Evolutionary conservation across 2,329 filamentous ascomycete species (phyloP), one percentile per base, ranked within the genome.

Genomic region (Pseudopyricularia javanii): DNA sequence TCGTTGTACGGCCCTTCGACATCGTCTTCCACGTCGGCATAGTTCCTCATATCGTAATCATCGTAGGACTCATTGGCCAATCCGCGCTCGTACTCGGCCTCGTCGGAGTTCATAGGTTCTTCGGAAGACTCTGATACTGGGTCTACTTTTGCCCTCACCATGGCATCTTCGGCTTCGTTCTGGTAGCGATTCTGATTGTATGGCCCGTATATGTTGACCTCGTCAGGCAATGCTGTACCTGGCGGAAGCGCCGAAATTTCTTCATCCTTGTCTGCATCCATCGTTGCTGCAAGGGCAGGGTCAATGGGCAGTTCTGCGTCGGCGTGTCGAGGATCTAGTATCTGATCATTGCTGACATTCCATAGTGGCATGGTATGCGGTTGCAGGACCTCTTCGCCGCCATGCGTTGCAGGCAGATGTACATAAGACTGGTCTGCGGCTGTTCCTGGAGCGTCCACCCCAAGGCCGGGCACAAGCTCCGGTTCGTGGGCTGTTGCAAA

Each of bases 31-130:
- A 62, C 51, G 15, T 62, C 56, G 28, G 53, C 59, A n/a, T 64
- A 63, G 32, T 60, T 61, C n/a, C 62, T 56, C 55, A 61, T 59
- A 8, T 65, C 64, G 52, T 64, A 65, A 49, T 66, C 64, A 28
- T 62, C 59, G 7, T 59, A 58, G 7, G 59, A 56, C 2, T 59
- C 54, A 14, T 57, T 56, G 2, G 55, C 54, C 20, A 65, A 62
- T 11, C 68, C 65, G 17, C 66, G 67, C 24, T 68, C 66, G 47
- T 60, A 59, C 30, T 57, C 59, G 14, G 60, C 61, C 22, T 59
- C 59, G n/a, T 63, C 60, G 14, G 58, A 60, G 32, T 54, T 54
- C 9, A 54, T 53, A n/a, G 54, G 50, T 12, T 57, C 55, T 50
- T 56, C 57, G 7, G 30, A 14, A 8, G 43, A 32, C 35, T 55